A percentile compares a stretch with the other conserved stretches of the same genome.
Evolutionary conservation across 345 rosid genomes (phyloP).

Genomic region (Tarenaya hassleriana): DNA sequence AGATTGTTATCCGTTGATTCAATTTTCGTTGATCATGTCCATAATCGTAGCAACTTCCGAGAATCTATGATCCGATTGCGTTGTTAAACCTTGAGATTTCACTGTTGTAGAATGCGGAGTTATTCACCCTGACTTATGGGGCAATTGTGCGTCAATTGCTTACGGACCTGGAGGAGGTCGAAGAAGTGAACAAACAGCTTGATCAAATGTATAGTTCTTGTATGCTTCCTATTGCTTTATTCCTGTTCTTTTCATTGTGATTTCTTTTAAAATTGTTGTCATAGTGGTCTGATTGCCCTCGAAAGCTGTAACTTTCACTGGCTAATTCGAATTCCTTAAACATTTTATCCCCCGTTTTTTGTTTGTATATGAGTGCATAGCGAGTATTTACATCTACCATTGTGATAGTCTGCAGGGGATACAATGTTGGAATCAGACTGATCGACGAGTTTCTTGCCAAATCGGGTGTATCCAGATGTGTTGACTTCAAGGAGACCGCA

Average conservation of each 20-base stretch:
- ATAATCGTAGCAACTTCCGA: constrained; percentile 1
- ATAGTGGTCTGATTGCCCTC: neutral
- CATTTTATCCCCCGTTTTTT: neutral
- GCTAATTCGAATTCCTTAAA: neutral
- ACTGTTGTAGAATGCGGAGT: constrained; percentile 70
- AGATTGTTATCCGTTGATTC: neutral
- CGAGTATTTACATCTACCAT: no score
- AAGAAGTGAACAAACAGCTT: constrained; percentile 94
- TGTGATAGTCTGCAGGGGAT: constrained; percentile 55
- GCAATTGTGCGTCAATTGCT: constrained; percentile 87
- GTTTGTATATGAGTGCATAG: no score
- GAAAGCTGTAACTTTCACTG: neutral
- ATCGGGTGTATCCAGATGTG: constrained; percentile 80
- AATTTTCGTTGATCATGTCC: neutral
- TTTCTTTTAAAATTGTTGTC: no score
- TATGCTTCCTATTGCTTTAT: neutral
- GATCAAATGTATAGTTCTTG: constrained; percentile 65
- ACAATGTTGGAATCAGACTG: constrained; percentile 73
- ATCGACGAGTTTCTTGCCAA: constrained; percentile 90
- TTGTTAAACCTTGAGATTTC: constrained; percentile 12
- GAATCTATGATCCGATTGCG: constrained; percentile 2
- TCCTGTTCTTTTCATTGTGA: neutral
- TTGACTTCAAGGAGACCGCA: constrained; percentile 88
- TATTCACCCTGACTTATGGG: constrained; percentile 87
- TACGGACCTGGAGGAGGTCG: constrained; percentile 91